phyloP scores from a whole-genome alignment of 2,329 filamentous ascomycete genomes.

The Clonostachys sp. region DNA sequence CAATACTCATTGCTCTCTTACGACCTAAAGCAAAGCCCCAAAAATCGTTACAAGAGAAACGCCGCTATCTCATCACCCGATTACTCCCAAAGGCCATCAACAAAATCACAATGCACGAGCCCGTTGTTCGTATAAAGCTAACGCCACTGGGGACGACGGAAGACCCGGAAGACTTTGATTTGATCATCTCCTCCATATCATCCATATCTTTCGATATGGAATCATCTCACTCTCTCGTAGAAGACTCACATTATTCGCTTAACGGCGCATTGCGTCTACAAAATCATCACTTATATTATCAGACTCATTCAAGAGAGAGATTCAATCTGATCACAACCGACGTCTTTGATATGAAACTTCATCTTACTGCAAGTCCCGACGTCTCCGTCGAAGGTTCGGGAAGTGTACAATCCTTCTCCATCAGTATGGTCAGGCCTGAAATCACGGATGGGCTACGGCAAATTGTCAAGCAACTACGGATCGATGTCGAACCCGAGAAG shows the following conservation, averaged over 20 bases:
- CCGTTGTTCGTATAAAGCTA: constrained; percentile 83
- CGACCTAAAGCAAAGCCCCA: constrained; percentile 43
- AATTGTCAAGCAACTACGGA: constrained; percentile 79
- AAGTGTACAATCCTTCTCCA: constrained; percentile 78
- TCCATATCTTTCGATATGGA: constrained; percentile 91
- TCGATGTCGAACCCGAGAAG: constrained; percentile 61
- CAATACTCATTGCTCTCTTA: constrained; percentile 74
- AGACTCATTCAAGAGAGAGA: constrained; percentile 75
- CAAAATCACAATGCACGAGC: constrained; percentile 95
- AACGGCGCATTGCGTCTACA: constrained; percentile 78
- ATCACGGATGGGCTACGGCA: constrained; percentile 90
- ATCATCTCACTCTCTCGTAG: constrained; percentile 85
- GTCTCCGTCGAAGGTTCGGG: constrained; percentile 77
- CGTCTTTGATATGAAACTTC: constrained; percentile 78
- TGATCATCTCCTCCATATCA: constrained; percentile 92
- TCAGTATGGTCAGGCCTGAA: constrained; percentile 87
- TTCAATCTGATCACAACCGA: constrained; percentile 88
- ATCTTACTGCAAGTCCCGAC: constrained; percentile 81
- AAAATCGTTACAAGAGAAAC: constrained; percentile 34
- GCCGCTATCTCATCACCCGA: constrained; percentile 75
- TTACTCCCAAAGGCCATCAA: constrained; percentile 89
- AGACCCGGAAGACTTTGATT: constrained; percentile 79
- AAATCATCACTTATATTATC: constrained; percentile 89
- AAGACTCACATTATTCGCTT: constrained; percentile 82
- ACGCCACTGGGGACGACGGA: constrained; percentile 66